These are phyloP conservation scores for Kwoniella shandongensis DNA, from an alignment of 768 basidiomycete genomes.

Conservation along the genomic window DNA sequence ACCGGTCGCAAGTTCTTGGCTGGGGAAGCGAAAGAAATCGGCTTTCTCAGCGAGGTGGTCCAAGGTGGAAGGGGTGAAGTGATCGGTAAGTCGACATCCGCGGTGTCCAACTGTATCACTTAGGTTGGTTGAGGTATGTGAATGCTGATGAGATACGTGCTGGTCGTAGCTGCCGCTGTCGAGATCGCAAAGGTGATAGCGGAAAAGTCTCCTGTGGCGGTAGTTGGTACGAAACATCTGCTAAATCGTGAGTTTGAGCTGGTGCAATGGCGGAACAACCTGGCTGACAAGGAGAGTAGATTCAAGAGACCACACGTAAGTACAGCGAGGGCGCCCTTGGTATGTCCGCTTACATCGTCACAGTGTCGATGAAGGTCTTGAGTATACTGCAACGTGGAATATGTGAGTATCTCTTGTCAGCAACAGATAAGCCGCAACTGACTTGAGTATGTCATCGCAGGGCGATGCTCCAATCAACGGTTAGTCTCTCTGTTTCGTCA, in stretches of 20 bases:
- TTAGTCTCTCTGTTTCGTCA: slow-evolving; percentile 40
- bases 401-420: slow-evolving; percentile 35
- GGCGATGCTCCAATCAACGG: slow-evolving; percentile 60
- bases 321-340: slow-evolving; percentile 3
- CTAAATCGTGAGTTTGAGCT: slow-evolving; percentile 57
- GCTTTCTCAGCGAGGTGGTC: slow-evolving; percentile 72
- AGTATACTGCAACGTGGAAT: slow-evolving; percentile 65
- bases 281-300: too few relatives aligned
- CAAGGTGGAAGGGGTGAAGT: slow-evolving; percentile 68
- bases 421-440: background rate
- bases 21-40: slow-evolving; percentile 66
- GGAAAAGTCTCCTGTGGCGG: slow-evolving; percentile 75
- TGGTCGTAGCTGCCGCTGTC: slow-evolving; percentile 59
- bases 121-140: too few relatives aligned
- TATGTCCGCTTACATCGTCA: slow-evolving; percentile 26
- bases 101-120: background rate
- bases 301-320: slow-evolving; percentile 74
- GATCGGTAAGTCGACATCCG: slow-evolving; percentile 48
- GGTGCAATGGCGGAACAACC: background rate
- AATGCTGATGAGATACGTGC: background rate
- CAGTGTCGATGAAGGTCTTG: slow-evolving; percentile 59
- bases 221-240: slow-evolving; percentile 72
- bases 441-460: slow-evolving; percentile 6
- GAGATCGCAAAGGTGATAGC: slow-evolving; percentile 67
- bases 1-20: slow-evolving; percentile 72